Evolutionary conservation across 345 rosid genomes (phyloP).

Genomic region (Sonneratia caseolaris): DNA sequence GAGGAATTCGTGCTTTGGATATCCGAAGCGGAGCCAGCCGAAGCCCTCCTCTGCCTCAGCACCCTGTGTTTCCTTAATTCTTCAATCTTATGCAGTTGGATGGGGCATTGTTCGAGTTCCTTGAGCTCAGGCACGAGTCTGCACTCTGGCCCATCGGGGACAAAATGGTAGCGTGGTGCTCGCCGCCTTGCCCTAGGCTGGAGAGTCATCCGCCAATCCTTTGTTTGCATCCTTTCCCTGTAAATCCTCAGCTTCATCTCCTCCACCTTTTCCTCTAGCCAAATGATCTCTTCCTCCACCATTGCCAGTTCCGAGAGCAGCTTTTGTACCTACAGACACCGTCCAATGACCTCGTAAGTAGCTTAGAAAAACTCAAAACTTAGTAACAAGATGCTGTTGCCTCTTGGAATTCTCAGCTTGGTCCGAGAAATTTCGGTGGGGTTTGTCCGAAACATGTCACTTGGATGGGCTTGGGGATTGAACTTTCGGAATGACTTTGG

Average conservation of each 20-base stretch:
- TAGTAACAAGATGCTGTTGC: neutral
- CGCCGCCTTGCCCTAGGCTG: slow-evolving; percentile 19
- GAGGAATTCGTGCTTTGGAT: slow-evolving; percentile 35
- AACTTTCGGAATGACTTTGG: too few species aligned
- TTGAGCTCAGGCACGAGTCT: neutral
- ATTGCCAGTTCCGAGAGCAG: slow-evolving; percentile 53
- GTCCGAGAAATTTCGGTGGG: too few species aligned
- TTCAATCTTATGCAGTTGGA: slow-evolving; percentile 39
- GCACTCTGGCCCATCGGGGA: slow-evolving; percentile 10
- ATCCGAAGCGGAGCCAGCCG: slow-evolving; percentile 52
- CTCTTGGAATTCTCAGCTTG: neutral
- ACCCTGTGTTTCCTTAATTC: slow-evolving; percentile 25
- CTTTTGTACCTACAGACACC: slow-evolving; percentile 37
- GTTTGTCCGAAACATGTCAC: too few species aligned
- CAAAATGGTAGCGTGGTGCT: slow-evolving; percentile 19
- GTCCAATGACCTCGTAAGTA: neutral
- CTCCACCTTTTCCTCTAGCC: slow-evolving; percentile 62
- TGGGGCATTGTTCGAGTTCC: slow-evolving; percentile 27
- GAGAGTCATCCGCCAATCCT: slow-evolving; percentile 32
- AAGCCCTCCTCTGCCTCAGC: slow-evolving; percentile 44
- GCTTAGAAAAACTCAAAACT: neutral
- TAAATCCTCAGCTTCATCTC: slow-evolving; percentile 51
- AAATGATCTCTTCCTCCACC: slow-evolving; percentile 66
- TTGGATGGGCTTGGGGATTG: too few species aligned
- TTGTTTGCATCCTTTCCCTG: slow-evolving; percentile 45